A percentile compares a stretch with the other conserved stretches of the same genome.
Conservation (phyloP, 305 asterid genomes). For the Rubia tinctorum region DNA sequence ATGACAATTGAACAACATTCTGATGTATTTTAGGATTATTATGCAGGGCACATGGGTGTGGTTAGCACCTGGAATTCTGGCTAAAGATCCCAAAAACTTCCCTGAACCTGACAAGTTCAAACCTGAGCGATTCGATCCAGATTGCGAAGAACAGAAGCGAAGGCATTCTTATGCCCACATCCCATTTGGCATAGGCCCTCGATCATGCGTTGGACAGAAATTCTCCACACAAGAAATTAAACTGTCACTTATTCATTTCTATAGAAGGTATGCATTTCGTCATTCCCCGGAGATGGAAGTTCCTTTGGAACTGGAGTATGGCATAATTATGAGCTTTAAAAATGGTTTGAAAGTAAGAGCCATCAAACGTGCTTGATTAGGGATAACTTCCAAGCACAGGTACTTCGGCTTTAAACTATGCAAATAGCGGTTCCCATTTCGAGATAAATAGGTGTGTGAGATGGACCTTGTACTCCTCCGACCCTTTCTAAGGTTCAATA, state of each 20-base stretch:
- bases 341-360: slow-evolving; percentile 77
- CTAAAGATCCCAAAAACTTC: slow-evolving; percentile 78
- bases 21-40: slow-evolving; percentile 16
- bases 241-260: slow-evolving; percentile 71
- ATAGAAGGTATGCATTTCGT: slow-evolving; percentile 57
- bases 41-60: slow-evolving; percentile 96
- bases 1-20: neutral
- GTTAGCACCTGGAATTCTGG: slow-evolving; percentile 87
- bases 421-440: no score
- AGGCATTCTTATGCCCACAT: slow-evolving; percentile 95
- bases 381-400: neutral
- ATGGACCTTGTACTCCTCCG: no score
- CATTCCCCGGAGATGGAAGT: slow-evolving; percentile 82
- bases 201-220: slow-evolving; percentile 89
- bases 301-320: slow-evolving; percentile 72
- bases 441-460: no score
- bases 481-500: no score
- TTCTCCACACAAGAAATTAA: slow-evolving; percentile 85
- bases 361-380: slow-evolving; percentile 44
- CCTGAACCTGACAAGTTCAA: slow-evolving; percentile 85
- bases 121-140: slow-evolving; percentile 91
- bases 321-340: slow-evolving; percentile 73
- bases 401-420: neutral
- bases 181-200: slow-evolving; percentile 95
- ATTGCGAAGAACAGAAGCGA: slow-evolving; percentile 71